phyloP scores from a whole-genome alignment of 345 rosid species.

The Arabidopsis thaliana region TAIR10.1 NC_003071.7:19311001-19311500 shows the following conservation, averaged over 20 bases:
- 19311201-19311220: conserved; percentile 56
- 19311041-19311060: conserved; percentile 71
- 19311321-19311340: conserved; percentile 75
- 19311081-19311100: conserved; percentile 84
- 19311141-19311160: background rate
- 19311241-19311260: conserved; percentile 69
- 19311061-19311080: conserved; percentile 65
- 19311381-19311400: conserved; percentile 90
- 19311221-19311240: conserved; percentile 77
- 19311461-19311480: conserved; percentile 10
- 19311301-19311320: conserved; percentile 74
- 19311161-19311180: background rate
- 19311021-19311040: conserved; percentile 70
- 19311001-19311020: conserved; percentile 71
- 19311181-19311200: conserved; percentile 72
- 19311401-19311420: conserved; percentile 88
- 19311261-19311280: conserved; percentile 66
- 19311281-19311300: conserved; percentile 76
- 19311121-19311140: background rate
- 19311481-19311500: background rate
- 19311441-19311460: conserved; percentile 65
- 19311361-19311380: conserved; percentile 92
- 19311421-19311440: conserved; percentile 95
- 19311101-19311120: conserved; percentile 1
- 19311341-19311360: conserved; percentile 72